Evolutionary conservation across 1,284 basidiomycete species (phyloP), one percentile per base, ranked within the genome.

Genomic region (Inonotus hispidus): DNA sequence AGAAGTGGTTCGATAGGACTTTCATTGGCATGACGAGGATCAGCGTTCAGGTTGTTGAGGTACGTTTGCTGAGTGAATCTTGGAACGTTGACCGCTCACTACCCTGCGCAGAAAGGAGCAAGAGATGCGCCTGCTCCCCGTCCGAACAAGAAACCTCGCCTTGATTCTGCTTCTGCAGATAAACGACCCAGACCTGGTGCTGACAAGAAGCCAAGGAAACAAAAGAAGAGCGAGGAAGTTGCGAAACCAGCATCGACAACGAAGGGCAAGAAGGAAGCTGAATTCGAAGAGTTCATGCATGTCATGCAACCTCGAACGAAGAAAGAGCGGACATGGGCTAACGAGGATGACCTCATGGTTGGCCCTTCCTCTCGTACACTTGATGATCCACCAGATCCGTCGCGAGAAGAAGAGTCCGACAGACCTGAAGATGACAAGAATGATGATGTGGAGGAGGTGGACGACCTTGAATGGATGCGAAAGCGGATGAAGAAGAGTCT

Each of bases 1-100:
- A 83, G 71, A 82, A 87, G 50, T 98, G 91, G 87, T 97, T 93
- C 68, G 84, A 97, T 71, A 82, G 83, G 37, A 93, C 90, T 0
- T 98, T 88, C 72, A 77, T 93, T 55, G 87, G 88, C 62, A 84
- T 89, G 39, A 80, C 85, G 38, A 80, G 88, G 67, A 85, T 98
- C 63, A 83, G 75, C 61, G 92, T 97, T 7, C 82, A 85, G 47
- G 72, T 93, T 46, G 85, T 95, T 0, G 88, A 94, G 75, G 88
- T 91, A 70, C 69, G 82, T 74, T 52, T 67, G 62, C 52, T 19
- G 41, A 23, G 41, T 25, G 35, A 53, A 43, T 50, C 23, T 52
- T 29, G 39, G 35, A 32, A 29, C 53, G 63, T 63, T 60, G 56
- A 53, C 58, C 59, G 21, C 61, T 37, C 16, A 57, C 19, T 41